Percentiles rank a stretch among this genome's conserved stretches.
These are phyloP conservation scores for Musa acuminata DNA, from an alignment of 176 grass and related monocot species.

Conservation along the genomic window DNA sequence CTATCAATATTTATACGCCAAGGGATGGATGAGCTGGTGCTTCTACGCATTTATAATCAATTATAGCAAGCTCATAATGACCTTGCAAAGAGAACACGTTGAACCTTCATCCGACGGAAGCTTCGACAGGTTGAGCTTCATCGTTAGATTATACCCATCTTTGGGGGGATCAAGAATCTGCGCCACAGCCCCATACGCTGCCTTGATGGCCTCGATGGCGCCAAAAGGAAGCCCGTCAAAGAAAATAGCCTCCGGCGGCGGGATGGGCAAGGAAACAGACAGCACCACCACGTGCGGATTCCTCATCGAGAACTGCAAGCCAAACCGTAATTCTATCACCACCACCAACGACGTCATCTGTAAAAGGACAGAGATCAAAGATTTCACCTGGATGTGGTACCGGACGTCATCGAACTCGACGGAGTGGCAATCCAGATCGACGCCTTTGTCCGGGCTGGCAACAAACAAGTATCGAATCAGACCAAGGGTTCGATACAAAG, in stretches of 20 bases:
- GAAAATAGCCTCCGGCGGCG: constrained; percentile 72
- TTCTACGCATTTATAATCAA: constrained; percentile 1
- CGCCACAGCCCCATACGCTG: constrained; percentile 65
- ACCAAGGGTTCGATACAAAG: not conserved
- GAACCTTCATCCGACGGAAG: constrained; percentile 95
- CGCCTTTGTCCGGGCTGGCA: constrained; percentile 63
- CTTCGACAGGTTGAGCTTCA: constrained; percentile 96
- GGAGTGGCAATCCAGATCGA: constrained; percentile 94
- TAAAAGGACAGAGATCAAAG: constrained; percentile 4
- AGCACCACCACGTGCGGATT: constrained; percentile 79
- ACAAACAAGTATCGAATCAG: constrained; percentile 2
- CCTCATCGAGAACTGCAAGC: constrained; percentile 63
- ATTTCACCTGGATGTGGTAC: constrained; percentile 83
- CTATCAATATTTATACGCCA: not conserved
- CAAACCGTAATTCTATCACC: not conserved
- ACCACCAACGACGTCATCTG: not conserved
- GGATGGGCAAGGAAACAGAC: constrained; percentile 63
- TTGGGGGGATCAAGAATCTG: constrained; percentile 97
- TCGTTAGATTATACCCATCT: constrained; percentile 89
- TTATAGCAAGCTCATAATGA: constrained; percentile 51
- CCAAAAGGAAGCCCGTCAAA: constrained; percentile 83
- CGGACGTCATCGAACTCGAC: constrained; percentile 94
- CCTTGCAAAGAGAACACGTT: constrained; percentile 84
- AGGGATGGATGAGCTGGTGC: not conserved
- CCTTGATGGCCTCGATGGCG: constrained; percentile 85